Evolutionary conservation across 306 rosid genomes (phyloP).

Genomic region (Inga laurina): DNA sequence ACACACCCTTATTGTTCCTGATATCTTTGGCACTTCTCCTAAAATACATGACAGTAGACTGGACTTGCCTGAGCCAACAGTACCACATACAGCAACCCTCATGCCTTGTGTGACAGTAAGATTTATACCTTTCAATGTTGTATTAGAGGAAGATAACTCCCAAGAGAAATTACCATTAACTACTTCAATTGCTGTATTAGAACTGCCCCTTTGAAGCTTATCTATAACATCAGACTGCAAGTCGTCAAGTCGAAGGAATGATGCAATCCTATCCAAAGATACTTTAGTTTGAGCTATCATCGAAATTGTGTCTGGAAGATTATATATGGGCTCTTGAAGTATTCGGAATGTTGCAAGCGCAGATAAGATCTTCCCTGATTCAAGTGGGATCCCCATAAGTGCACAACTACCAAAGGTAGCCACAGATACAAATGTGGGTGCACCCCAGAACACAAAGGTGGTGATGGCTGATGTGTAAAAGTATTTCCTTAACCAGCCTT

Average conservation of each 20-base stretch:
- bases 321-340: constrained; percentile 53
- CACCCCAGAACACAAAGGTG: constrained; percentile 50
- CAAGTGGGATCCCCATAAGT: constrained; percentile 56
- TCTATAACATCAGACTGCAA: constrained; percentile 43
- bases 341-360: constrained; percentile 61
- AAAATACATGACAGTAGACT: constrained; percentile 77
- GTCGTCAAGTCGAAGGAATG: constrained; percentile 54
- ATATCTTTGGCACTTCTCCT: constrained; percentile 85
- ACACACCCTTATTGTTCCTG: constrained; percentile 68
- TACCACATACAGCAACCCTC: constrained; percentile 58
- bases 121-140: constrained; percentile 43
- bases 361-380: constrained; percentile 56
- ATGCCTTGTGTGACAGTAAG: constrained; percentile 42
- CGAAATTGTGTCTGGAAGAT: constrained; percentile 52
- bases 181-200: constrained; percentile 44
- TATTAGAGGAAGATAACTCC: constrained; percentile 44
- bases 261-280: constrained; percentile 56
- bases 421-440: constrained; percentile 58
- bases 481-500: constrained; percentile 51
- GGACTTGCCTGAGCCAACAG: constrained; percentile 77
- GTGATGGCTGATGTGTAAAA: constrained; percentile 39
- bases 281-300: constrained; percentile 55
- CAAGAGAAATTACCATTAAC: constrained; percentile 55
- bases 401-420: constrained; percentile 56
- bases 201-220: constrained; percentile 47